Percentiles rank a stretch among this genome's conserved stretches.
These are phyloP conservation scores for Penicillium sp. DNA, from an alignment of 2,329 filamentous ascomycete genomes.

Conservation along the genomic window DNA sequence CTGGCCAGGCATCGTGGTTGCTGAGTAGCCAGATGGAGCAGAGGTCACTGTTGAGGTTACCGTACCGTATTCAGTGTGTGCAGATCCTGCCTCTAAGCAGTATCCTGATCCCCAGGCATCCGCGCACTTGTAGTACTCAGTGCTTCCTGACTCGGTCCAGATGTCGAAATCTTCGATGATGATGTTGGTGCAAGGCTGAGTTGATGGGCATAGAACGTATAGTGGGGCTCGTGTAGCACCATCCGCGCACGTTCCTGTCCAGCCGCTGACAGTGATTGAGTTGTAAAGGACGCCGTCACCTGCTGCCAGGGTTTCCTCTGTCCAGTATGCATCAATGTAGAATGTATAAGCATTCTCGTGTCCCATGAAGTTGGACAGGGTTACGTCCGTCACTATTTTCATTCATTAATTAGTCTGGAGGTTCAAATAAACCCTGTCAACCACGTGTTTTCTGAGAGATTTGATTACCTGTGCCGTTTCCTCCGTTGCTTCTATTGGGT, in stretches of 20 bases:
- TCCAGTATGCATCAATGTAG: constrained; percentile 58
- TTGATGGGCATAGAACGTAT: constrained; percentile 53
- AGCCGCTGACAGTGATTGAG: constrained; percentile 56
- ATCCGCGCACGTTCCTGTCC: constrained; percentile 54
- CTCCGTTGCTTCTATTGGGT: not conserved
- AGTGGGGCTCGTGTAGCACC: constrained; percentile 54
- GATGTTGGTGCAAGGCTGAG: constrained; percentile 54
- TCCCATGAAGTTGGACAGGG: constrained; percentile 59
- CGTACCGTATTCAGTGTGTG: constrained; percentile 18
- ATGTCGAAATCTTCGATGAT: constrained; percentile 54
- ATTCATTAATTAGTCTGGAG: not conserved
- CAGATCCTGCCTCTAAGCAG: constrained; percentile 42
- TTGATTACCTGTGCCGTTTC: not conserved
- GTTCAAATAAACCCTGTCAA: not conserved
- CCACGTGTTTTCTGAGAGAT: too few species aligned
- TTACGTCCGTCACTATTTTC: constrained; percentile 43
- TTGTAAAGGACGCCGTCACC: constrained; percentile 55
- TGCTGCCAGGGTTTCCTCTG: constrained; percentile 36
- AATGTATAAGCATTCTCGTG: constrained; percentile 60
- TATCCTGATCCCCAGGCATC: constrained; percentile 52
- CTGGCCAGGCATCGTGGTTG: constrained; percentile 26
- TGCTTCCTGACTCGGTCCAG: constrained; percentile 34
- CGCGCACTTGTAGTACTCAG: constrained; percentile 45
- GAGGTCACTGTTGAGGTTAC: constrained; percentile 21
- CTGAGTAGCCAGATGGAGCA: constrained; percentile 28